phyloP scores from a whole-genome alignment of 2,329 filamentous ascomycete genomes.

The Huntiella decipiens region DNA sequence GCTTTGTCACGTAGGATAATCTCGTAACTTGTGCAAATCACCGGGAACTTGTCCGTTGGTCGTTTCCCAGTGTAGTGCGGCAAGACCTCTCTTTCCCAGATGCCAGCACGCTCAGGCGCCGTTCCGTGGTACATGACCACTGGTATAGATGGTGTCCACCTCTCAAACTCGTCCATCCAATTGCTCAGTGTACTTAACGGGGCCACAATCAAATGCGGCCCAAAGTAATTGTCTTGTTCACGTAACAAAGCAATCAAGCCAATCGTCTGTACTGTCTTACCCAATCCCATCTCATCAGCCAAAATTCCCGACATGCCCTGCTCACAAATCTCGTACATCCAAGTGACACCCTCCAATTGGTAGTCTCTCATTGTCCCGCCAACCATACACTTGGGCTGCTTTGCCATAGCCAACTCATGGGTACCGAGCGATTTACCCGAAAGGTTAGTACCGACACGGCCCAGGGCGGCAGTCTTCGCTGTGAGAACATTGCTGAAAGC shows the following conservation, averaged over 20 bases:
- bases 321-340: conserved; percentile 66
- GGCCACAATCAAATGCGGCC: conserved; percentile 78
- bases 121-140: conserved; percentile 82
- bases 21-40: conserved; percentile 90
- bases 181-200: conserved; percentile 85
- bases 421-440: conserved; percentile 41
- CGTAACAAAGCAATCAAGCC: conserved; percentile 70
- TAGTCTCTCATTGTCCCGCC: conserved; percentile 88
- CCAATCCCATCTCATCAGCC: conserved; percentile 83
- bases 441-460: conserved; percentile 39
- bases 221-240: conserved; percentile 64
- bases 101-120: conserved; percentile 53
- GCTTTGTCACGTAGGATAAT: conserved; percentile 85
- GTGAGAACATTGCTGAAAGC: conserved; percentile 44
- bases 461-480: conserved; percentile 42
- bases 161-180: conserved; percentile 85
- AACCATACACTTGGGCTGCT: conserved; percentile 68
- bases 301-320: conserved; percentile 84
- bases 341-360: conserved; percentile 83
- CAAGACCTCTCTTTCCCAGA: conserved; percentile 56
- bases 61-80: conserved; percentile 41
- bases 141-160: conserved; percentile 77
- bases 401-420: conserved; percentile 56
- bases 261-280: conserved; percentile 85
- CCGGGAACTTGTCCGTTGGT: conserved; percentile 45